Percentiles rank a stretch among this genome's conserved stretches.
Conservation (phyloP, 1,284 basidiomycete species). For the Cutaneotrichosporon cavernicola region DNA sequence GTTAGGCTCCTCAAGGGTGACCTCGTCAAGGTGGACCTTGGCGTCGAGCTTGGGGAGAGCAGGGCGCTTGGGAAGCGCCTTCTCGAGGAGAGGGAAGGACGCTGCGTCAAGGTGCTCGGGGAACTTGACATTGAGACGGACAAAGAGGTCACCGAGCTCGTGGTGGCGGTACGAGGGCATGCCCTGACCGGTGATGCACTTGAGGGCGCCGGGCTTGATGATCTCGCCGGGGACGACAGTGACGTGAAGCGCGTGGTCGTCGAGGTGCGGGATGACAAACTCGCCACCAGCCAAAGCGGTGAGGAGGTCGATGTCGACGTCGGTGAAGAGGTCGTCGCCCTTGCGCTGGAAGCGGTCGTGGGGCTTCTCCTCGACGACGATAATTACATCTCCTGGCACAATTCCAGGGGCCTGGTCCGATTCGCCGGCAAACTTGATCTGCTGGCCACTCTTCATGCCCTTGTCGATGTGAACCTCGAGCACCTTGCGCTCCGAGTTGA, state of each 20-base stretch:
- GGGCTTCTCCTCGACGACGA: constrained; percentile 93
- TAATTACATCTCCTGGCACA: constrained; percentile 92
- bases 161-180: constrained; percentile 99
- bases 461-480: constrained; percentile 99
- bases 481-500: constrained; percentile 91
- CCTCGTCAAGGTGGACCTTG: constrained; percentile 76
- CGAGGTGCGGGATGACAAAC: constrained; percentile 87
- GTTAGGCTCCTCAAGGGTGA: constrained; percentile 77
- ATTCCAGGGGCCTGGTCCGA: constrained; percentile 92
- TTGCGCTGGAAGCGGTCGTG: constrained; percentile 89
- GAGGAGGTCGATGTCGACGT: constrained; percentile 87
- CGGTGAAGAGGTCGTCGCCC: constrained; percentile 85
- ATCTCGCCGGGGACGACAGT: constrained; percentile 87
- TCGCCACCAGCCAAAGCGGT: constrained; percentile 92
- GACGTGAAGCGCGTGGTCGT: constrained; percentile 84
- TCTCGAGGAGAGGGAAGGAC: constrained; percentile 73
- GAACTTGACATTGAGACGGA: constrained; percentile 86
- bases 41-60: constrained; percentile 68
- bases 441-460: constrained; percentile 98
- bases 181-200: constrained; percentile 89
- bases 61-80: constrained; percentile 77
- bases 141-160: constrained; percentile 89
- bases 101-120: constrained; percentile 75
- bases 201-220: constrained; percentile 87
- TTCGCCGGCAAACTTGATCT: constrained; percentile 91